Conservation (phyloP, 208 protist species). For the Crithidia bombi region DNA sequence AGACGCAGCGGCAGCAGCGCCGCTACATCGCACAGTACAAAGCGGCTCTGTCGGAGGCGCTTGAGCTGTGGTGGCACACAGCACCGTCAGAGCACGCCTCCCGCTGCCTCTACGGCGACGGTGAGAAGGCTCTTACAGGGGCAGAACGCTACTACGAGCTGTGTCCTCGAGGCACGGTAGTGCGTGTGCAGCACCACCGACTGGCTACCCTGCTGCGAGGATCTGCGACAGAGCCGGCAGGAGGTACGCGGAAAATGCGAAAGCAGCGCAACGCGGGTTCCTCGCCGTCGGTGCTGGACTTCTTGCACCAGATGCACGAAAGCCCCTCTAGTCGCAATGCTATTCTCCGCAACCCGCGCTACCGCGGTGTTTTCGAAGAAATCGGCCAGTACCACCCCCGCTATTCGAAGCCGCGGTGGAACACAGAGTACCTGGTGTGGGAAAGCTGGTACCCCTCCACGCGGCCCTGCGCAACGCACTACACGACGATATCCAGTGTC, state of each 20-base stretch:
- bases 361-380: slow-evolving; percentile 39
- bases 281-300: slow-evolving; percentile 21
- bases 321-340: slow-evolving; percentile 17
- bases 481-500: slow-evolving; percentile 19
- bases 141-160: slow-evolving; percentile 70
- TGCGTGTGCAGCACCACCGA: slow-evolving; percentile 51
- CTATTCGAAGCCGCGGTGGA: slow-evolving; percentile 64
- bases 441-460: slow-evolving; percentile 71
- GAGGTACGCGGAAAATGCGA: not conserved
- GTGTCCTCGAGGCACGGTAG: slow-evolving; percentile 50
- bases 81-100: slow-evolving; percentile 10
- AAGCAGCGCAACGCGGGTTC: not conserved
- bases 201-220: slow-evolving; percentile 27
- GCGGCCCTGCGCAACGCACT: slow-evolving; percentile 37
- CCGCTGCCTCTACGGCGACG: slow-evolving; percentile 79
- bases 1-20: slow-evolving; percentile 29
- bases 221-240: not conserved
- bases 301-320: slow-evolving; percentile 40
- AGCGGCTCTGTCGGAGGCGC: slow-evolving; percentile 21
- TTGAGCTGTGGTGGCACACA: slow-evolving; percentile 56
- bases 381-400: slow-evolving; percentile 61
- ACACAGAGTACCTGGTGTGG: slow-evolving; percentile 56
- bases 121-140: slow-evolving; percentile 54
- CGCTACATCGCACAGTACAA: slow-evolving; percentile 38
- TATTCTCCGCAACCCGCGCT: slow-evolving; percentile 29